Conservation (phyloP, 257 asterid species). For the Solanum phureja region DNA sequence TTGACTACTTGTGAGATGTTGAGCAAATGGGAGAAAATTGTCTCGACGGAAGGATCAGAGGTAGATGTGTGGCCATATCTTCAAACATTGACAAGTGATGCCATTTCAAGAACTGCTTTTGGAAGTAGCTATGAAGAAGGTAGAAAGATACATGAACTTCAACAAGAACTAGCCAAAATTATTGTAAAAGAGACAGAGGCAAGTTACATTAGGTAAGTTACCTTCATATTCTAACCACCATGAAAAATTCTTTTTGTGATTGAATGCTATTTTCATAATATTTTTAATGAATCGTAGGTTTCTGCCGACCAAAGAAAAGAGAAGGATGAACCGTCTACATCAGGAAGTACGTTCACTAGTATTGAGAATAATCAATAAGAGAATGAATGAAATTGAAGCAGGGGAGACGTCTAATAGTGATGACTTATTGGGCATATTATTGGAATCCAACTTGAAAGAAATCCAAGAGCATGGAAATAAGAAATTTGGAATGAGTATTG, state of each 20-base stretch:
- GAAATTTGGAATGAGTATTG: slow-evolving; percentile 9
- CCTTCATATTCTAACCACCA: background rate
- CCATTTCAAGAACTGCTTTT: slow-evolving; percentile 17
- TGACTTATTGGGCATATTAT: slow-evolving; percentile 11
- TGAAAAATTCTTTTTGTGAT: background rate
- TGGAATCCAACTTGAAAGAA: slow-evolving; percentile 8
- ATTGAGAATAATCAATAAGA: background rate
- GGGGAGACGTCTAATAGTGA: background rate
- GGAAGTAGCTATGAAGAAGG: slow-evolving; percentile 20
- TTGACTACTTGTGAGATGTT: slow-evolving; percentile 5
- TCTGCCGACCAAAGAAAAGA: slow-evolving; percentile 8
- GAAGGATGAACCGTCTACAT: slow-evolving; percentile 2
- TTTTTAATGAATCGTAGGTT: background rate
- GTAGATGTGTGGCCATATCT: slow-evolving; percentile 16
- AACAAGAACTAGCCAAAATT: slow-evolving; percentile 3
- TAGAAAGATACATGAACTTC: slow-evolving; percentile 8
- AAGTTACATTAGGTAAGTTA: background rate
- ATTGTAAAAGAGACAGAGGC: background rate
- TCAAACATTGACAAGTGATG: slow-evolving; percentile 13
- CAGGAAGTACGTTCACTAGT: background rate
- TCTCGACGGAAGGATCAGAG: slow-evolving; percentile 1
- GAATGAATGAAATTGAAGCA: slow-evolving; percentile 2
- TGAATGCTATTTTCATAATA: background rate
- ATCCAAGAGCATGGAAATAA: background rate
- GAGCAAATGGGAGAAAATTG: slow-evolving; percentile 9